phyloP scores from a whole-genome alignment of 768 basidiomycete genomes.

The Leccinum barrowsii region DNA sequence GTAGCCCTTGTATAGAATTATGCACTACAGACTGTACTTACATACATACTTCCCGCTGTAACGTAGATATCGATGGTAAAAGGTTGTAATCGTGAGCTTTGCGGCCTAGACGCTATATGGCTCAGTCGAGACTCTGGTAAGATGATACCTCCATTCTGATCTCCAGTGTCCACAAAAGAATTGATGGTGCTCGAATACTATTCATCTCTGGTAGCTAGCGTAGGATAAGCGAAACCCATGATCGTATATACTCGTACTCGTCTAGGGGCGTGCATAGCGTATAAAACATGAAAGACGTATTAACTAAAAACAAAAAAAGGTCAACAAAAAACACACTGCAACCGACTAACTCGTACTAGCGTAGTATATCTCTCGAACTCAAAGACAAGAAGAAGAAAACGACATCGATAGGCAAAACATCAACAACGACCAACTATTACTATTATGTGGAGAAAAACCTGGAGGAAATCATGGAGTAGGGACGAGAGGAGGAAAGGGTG shows the following conservation, averaged over 20 bases:
- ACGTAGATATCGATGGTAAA: constrained; percentile 1
- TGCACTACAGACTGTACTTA: neutral
- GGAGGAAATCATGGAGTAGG: neutral
- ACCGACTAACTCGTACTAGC: neutral
- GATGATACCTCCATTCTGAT: no score
- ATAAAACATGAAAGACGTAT: neutral
- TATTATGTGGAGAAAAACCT: neutral
- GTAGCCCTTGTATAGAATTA: neutral
- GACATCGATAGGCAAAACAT: neutral
- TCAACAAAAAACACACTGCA: neutral
- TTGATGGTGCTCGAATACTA: neutral
- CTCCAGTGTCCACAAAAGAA: no score
- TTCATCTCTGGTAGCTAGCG: neutral
- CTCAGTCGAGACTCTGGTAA: neutral
- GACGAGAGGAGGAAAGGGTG: no score
- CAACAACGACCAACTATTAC: neutral
- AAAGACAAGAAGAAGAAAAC: neutral
- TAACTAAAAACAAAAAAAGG: neutral
- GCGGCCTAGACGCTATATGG: neutral
- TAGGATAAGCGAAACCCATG: neutral
- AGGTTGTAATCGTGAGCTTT: neutral
- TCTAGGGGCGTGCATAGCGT: neutral
- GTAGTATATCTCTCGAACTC: neutral
- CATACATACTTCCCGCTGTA: neutral
- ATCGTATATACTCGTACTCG: neutral